Base-by-base conservation (phyloP, 2,329 filamentous ascomycete species). In the Pseudocercospora pini-densiflorae region DNA sequence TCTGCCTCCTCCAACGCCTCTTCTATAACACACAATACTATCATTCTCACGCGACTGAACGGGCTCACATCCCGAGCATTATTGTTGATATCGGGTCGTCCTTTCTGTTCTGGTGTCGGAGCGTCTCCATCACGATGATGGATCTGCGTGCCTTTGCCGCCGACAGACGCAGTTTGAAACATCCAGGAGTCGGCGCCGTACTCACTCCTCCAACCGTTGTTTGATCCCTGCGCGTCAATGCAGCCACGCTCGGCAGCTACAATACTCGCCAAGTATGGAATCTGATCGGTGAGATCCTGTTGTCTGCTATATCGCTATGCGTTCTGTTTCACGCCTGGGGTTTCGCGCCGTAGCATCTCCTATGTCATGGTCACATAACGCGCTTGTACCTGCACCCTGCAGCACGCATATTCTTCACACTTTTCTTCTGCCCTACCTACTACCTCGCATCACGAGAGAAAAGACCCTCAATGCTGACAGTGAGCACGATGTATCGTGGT, bases 241-340 rank as follows among this genome's bases (percentile, higher is more conserved):
- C 55, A 21, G 55, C 55, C 19, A 59, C 60, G 59, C 60, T 66
- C 59, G 64, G 58, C 59, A 62, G 36, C 49, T 51, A n/a, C 59
- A 53, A 62, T 53, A 55, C 60, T 59, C 55, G 19, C 19, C 19
- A 19, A 36, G 29, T 19, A n/a, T 24, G 55, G 19, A 10, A 59
- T 40, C 55, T 14, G n/a, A 40, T 19, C 23, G 55, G 55, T 45
- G 55, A 59, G 31, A 59, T 43, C 29, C 36, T 59, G 19, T 36
- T 36, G 31, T 59, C 55, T 59, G 31, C 36, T 59, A 21, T 43
- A 59, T 21, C 24, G 27, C 40, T 40, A 4, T 33, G 40, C 31
- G 29, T 24, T 27, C 57, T 45, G 33, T 59, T 59, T 27, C 33
- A 47, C 40, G 16, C 40, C 33, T 40, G n/a, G 14, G 21, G 40